These are phyloP conservation scores for Fraxinus ornus DNA, from an alignment of 305 asterid genomes.

Conservation along the genomic window DNA sequence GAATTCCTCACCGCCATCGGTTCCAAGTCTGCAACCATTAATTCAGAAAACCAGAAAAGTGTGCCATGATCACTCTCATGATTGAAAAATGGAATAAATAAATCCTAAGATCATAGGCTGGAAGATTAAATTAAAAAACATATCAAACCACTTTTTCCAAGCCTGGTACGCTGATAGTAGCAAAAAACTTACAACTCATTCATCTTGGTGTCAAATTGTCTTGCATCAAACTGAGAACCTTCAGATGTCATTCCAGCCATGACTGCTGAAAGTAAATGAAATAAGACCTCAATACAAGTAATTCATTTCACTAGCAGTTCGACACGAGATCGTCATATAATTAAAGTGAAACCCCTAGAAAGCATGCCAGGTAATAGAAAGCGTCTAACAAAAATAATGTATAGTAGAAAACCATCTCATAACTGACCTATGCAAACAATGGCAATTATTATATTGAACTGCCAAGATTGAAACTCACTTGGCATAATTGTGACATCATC, in stretches of 20 bases:
- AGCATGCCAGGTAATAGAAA: not conserved
- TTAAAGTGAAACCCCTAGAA: not conserved
- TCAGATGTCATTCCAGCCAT: slow-evolving; percentile 74
- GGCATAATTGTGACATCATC: not conserved
- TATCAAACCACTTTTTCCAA: not conserved
- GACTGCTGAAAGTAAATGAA: slow-evolving; percentile 31
- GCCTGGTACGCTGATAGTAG: not conserved
- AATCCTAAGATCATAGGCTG: not conserved
- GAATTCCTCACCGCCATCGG: slow-evolving; percentile 65
- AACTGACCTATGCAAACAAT: not conserved
- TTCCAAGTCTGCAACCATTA: slow-evolving; percentile 46
- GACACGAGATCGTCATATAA: not conserved
- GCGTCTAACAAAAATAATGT: not conserved
- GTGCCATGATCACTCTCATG: not conserved
- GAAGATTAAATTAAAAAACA: not conserved
- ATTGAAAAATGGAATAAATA: not conserved
- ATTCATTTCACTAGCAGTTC: not conserved
- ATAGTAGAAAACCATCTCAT: not conserved
- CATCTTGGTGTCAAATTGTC: slow-evolving; percentile 69
- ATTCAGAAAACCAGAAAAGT: not conserved
- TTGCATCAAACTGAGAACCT: slow-evolving; percentile 73
- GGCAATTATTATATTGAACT: not conserved
- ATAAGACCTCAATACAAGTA: not conserved
- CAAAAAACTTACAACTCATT: slow-evolving; percentile 55
- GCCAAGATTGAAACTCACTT: not conserved